Evolutionary conservation across 441 rosid species (phyloP), one percentile per base, ranked within the genome.

Genomic region (Croton laevigatus): DNA sequence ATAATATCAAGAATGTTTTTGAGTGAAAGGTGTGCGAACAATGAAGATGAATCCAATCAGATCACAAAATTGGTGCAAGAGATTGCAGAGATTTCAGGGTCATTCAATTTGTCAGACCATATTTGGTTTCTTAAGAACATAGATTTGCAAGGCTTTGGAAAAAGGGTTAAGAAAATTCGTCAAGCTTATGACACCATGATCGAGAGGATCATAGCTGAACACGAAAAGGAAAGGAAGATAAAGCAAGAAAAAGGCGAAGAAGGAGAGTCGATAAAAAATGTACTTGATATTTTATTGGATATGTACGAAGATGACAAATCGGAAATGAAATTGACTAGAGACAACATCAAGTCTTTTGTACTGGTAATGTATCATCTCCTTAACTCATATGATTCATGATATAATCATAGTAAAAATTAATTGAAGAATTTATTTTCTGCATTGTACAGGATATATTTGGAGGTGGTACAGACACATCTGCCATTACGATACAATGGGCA

Each of bases 331-430:
- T 66, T 84, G 75, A 79, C 83, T 48, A 78, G 68, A 73, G 88
- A 84, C 62, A 82, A 84, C 74, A 73, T 86, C 46, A 86, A 82
- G 68, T 75, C 84, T 71, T 84, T 86, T 76, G 73, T 86, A 74
- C 46, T 84, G 85, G 88, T 86, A 76, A 78, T 3, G 20, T 8
- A 42, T 55, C 11, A 36, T 64, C n/a, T 51, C 40, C 17, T 45
- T 22, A 22, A 23, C 54, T 45, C 38, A 64, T 14, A 16, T 16
- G 8, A 16, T 3, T 54, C 60, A 66, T 7, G 20, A 66, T 53
- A 27, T 53, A 27, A 54, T 67, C 42, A 10, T 20, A 54, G 14
- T 38, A 40, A 67, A 38, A 67, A 7, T 38, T 44, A 66, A 36
- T 12, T 0, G 5, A 69, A 44, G 13, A 58, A 58, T 13, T 58